phyloP scores from a whole-genome alignment of 176 grass and related monocot species.

The Carex parvula region DNA sequence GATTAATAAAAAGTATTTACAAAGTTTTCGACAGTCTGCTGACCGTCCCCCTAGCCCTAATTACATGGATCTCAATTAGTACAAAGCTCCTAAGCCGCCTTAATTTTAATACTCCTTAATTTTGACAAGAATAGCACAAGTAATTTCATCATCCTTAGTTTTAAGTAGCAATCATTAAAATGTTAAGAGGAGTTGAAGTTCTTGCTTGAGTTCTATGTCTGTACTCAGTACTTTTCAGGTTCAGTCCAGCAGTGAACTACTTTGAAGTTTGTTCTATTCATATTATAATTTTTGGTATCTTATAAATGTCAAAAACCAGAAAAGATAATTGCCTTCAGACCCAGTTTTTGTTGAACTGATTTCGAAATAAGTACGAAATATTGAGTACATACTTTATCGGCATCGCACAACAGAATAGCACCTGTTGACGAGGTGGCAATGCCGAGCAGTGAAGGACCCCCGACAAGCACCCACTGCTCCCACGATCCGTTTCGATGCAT shows the following conservation, averaged over 20 bases:
- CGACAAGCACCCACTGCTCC: conserved; percentile 62
- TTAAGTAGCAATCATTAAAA: no score
- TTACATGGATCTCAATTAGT: no score
- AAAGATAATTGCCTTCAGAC: neutral
- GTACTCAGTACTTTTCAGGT: neutral
- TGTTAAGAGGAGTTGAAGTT: neutral
- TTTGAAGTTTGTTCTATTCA: neutral
- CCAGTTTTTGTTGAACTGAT: neutral
- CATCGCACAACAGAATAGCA: conserved; percentile 61
- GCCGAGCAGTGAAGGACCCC: conserved; percentile 46
- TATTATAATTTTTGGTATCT: neutral
- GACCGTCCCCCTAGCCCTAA: no score
- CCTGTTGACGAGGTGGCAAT: conserved; percentile 41
- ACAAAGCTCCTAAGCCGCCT: no score
- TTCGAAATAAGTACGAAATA: neutral
- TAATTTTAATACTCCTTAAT: no score
- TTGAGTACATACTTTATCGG: conserved; percentile 35
- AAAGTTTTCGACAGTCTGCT: no score
- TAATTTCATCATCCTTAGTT: no score
- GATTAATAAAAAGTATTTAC: no score
- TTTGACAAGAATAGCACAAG: no score
- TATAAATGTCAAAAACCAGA: neutral
- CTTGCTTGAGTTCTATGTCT: neutral
- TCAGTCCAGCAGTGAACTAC: neutral
- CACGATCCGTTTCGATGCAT: conserved; percentile 51